phyloP scores from a whole-genome alignment of 257 asterid genomes.

The Solanum medicagineum region DNA sequence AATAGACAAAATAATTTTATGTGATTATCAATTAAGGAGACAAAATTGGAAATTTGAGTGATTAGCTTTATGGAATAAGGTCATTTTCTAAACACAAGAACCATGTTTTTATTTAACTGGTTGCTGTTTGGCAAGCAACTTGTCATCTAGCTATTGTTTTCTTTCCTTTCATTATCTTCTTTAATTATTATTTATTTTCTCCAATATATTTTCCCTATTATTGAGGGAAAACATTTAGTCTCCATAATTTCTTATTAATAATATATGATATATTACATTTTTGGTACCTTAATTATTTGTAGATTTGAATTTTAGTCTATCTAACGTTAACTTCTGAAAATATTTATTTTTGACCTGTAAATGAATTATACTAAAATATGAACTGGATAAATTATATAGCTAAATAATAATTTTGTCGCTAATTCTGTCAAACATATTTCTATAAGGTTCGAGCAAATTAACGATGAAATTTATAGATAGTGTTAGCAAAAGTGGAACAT shows the following conservation, averaged over 20 bases:
- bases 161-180: neutral
- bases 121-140: neutral
- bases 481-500: no score
- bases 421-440: no score
- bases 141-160: neutral
- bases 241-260: neutral
- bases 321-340: neutral
- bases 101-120: neutral
- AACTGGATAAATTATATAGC: no score
- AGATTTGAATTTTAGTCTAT: neutral
- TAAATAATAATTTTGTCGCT: no score
- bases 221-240: neutral
- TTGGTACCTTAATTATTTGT: neutral
- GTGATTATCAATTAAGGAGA: neutral
- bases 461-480: no score
- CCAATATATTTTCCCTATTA: neutral
- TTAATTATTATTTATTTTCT: neutral
- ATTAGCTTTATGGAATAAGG: neutral
- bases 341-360: neutral
- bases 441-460: no score
- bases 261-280: neutral
- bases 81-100: neutral
- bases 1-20: neutral
- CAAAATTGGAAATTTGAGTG: neutral
- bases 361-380: neutral